Base-by-base conservation (phyloP, 345 rosid genomes). In the Kandelia obovata region DNA sequence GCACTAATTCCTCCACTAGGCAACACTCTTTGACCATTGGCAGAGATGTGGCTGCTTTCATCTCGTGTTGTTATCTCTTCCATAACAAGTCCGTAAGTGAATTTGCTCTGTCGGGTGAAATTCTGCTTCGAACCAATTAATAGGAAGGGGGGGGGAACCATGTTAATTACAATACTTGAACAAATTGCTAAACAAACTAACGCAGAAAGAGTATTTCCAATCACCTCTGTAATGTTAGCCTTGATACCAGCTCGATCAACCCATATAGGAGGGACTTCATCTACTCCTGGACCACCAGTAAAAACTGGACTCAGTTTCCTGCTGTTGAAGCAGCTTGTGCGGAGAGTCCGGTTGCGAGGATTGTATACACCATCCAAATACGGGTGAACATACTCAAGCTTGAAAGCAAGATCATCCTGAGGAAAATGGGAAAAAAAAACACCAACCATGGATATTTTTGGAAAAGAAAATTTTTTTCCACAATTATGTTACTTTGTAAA, bases 181-280 rank as follows among this genome's bases (percentile, higher is more conserved):
- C 58, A 13, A 2, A 20, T 11, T 20, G 25, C 8, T 8, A 49
- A 53, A 27, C 26, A 64, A 25, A 66, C 17, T 15, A 16, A 68
- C 52, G 77, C n/a, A 37, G 5, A 66, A 30, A 28, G 34, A 66
- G 11, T 21, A 71, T 25, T 32, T 73, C 62, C 63, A 66, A 76
- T 76, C 75, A 96, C 99, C 98, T 96, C 98, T 28, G 97, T 92
- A 68, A 92, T 89, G 74, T 90, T 96, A 73, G 96, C 94, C 75
- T 96, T 96, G 10, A 89, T 21, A 61, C 99, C 99, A 80, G 96
- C 90, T 73, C 99, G 89, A 82, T 96, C 98, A 61, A 96, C 99
- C 99, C 98, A 96, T 68, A 96, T 92, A 7, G 99, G 96, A 58
- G 97, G 98, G 53, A 96, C 99, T 85, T 96, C 99, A 74, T 90